Conservation (phyloP, 2,329 filamentous ascomycete genomes). For the Zarea fungicola region DNA sequence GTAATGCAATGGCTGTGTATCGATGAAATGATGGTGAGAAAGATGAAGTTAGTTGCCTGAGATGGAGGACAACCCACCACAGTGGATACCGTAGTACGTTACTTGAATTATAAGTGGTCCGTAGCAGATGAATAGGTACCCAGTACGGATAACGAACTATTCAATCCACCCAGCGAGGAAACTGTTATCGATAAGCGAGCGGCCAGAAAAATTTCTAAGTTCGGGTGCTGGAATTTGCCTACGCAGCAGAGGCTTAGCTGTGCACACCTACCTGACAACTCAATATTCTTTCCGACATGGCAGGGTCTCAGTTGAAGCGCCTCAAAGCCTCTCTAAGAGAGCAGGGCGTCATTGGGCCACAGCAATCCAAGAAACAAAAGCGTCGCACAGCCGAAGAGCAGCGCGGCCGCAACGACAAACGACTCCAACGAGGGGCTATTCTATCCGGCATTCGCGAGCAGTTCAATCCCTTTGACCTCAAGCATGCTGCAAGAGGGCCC, state of each 20-base stretch:
- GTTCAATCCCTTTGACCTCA: conserved; percentile 97
- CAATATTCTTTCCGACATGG: conserved; percentile 53
- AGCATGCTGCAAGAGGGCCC: conserved; percentile 66
- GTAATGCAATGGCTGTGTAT: no score
- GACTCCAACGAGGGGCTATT: conserved; percentile 69
- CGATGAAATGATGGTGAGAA: no score
- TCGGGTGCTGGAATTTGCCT: background rate
- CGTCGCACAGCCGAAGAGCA: conserved; percentile 65
- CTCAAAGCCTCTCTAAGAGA: conserved; percentile 87
- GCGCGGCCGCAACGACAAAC: conserved; percentile 62
- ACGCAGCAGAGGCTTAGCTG: background rate
- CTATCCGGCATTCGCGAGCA: conserved; percentile 85
- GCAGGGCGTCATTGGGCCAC: conserved; percentile 83
- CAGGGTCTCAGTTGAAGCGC: conserved; percentile 93
- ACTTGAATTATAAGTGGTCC: no score
- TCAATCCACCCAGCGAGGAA: no score
- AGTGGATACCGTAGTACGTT: no score
- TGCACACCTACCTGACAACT: background rate
- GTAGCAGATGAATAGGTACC: no score
- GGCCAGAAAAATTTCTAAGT: conserved; percentile 9
- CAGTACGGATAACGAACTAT: no score
- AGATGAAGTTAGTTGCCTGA: no score
- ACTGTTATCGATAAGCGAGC: conserved; percentile 11
- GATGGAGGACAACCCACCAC: no score
- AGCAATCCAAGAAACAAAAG: conserved; percentile 93